phyloP scores from a whole-genome alignment of 257 asterid species.

The Petunia axillaris region DNA sequence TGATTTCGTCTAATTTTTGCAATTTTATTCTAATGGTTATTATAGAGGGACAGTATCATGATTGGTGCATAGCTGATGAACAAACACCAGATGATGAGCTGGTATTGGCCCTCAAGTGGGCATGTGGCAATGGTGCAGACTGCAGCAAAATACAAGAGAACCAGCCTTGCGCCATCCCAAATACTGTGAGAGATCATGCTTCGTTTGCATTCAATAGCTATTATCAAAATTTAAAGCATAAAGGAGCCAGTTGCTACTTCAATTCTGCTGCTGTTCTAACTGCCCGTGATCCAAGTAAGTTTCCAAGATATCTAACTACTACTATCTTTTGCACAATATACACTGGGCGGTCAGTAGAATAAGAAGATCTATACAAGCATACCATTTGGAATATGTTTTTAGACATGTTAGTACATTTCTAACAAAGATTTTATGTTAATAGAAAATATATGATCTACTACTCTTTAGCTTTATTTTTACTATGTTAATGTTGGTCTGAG shows the following conservation, averaged over 20 bases:
- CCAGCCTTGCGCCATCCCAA: constrained; percentile 56
- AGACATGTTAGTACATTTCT: too few relatives aligned
- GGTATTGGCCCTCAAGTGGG: constrained; percentile 69
- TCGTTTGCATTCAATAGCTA: constrained; percentile 88
- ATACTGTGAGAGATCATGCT: constrained; percentile 65
- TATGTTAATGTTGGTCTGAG: too few relatives aligned
- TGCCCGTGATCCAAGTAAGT: constrained; percentile 74
- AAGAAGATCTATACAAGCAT: too few relatives aligned
- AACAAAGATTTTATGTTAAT: too few relatives aligned
- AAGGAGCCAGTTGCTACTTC: constrained; percentile 79
- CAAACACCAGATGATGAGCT: constrained; percentile 66
- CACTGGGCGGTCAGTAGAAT: neutral
- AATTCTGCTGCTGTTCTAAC: constrained; percentile 71
- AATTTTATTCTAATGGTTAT: too few relatives aligned
- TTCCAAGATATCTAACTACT: neutral
- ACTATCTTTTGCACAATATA: neutral
- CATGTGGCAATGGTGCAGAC: constrained; percentile 77
- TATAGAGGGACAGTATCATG: constrained; percentile 66
- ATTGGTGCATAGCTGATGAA: constrained; percentile 87
- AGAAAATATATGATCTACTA: too few relatives aligned
- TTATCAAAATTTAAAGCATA: constrained; percentile 71
- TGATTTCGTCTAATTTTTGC: too few relatives aligned
- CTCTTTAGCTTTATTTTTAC: too few relatives aligned
- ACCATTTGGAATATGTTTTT: too few relatives aligned
- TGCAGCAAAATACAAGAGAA: constrained; percentile 54